Conservation (phyloP, 768 basidiomycete genomes). For the Lenzites betulinus region DNA sequence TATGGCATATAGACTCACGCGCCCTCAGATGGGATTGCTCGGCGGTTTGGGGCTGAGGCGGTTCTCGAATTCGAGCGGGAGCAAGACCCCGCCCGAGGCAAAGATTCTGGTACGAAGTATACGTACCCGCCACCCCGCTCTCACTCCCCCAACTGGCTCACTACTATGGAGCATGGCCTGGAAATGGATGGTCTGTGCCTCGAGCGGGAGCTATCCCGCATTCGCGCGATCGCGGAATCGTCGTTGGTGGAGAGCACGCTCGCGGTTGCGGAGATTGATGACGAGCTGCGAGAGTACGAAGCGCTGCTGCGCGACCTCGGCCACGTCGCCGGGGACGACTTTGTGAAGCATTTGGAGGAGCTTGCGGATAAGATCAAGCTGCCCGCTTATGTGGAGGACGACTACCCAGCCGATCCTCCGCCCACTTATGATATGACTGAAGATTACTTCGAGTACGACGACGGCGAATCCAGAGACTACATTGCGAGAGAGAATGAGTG, state of each 20-base stretch:
- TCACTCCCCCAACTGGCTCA: slow-evolving; percentile 8
- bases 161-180: slow-evolving; percentile 1
- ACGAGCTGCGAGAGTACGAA: background rate
- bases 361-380: background rate
- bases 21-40: background rate
- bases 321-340: background rate
- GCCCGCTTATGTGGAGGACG: background rate
- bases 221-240: background rate
- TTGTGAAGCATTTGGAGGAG: background rate
- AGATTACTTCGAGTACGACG: no score
- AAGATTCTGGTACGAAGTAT: background rate
- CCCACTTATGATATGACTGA: no score
- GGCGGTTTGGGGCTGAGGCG: background rate
- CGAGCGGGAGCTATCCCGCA: background rate
- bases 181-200: background rate
- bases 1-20: no score
- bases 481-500: background rate
- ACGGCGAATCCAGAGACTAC: no score
- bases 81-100: background rate
- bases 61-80: background rate
- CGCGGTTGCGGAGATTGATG: slow-evolving; percentile 5
- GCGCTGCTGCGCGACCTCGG: background rate
- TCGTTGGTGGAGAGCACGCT: background rate
- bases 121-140: slow-evolving; percentile 8
- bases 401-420: background rate